Base-by-base conservation (phyloP, 805 yeast genomes). In the Sugiyamaella valdiviana region DNA sequence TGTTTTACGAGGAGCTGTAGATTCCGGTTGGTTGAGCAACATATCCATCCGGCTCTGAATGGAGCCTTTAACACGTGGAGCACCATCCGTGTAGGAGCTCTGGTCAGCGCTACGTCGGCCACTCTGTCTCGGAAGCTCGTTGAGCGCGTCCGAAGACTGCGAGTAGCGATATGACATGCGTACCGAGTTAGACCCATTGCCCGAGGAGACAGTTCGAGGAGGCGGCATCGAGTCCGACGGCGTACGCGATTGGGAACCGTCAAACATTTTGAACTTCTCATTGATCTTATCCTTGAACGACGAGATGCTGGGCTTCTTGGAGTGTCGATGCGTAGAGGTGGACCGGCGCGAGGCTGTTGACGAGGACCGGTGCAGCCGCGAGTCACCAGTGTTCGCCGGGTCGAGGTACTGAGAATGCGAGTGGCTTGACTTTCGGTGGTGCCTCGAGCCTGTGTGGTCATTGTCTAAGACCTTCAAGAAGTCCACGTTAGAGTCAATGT, bases 1-100 rank as follows among this genome's bases (percentile, higher is more conserved):
- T 0, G 91, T 80, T 57, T 77, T 82, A 15, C 67, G 61, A 0
- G 76, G 67, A 2, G 76, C 76, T 10, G 77, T 75, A 39, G 63
- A 59, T 10, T 59, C 55, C 16, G 55, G 45, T 20, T 63, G 55
- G 47, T 57, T 56, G 36, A 67, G 55, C 29, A 64, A 61, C 35
- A 55, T 53, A 26, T 64, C 62, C 21, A 67, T 64, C 24, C 71
- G 62, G 60, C 59, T 63, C 60, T 56, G 73, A 47, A 62, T 64
- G 21, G 17, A 17, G 14, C 21, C 26, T 26, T 26, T 36, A 14
- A 41, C 26, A 14, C 26, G 17, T n/a, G 36, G 44, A 16, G 37
- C 44, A 6, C 16, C 7, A 19, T 16, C 21, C 21, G 21, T 12
- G 4, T 16, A 10, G 12, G 21, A 16, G 39, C 21, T 15, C 6